phyloP scores from a whole-genome alignment of 805 yeast genomes.

The Candida berthetii region DNA sequence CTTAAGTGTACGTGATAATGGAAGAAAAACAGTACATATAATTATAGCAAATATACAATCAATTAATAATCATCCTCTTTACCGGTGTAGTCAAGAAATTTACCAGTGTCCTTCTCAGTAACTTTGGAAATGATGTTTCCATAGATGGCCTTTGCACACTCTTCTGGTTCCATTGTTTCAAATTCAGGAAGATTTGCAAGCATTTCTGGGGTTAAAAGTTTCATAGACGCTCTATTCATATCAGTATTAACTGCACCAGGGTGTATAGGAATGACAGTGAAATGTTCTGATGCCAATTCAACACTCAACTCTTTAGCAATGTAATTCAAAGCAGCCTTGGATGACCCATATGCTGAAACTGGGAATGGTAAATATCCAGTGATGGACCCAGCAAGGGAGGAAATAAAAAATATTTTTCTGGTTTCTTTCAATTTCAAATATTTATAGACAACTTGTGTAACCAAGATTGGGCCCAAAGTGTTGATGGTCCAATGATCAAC shows the following conservation, averaged over 20 bases:
- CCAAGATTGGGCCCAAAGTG: constrained; percentile 17
- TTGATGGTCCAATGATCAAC: constrained; percentile 5
- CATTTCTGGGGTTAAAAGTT: too few species aligned
- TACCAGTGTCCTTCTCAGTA: too few species aligned
- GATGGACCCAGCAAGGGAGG: constrained; percentile 17
- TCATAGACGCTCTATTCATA: too few species aligned
- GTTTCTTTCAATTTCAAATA: constrained; percentile 10
- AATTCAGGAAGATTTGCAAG: too few species aligned
- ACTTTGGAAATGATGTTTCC: too few species aligned
- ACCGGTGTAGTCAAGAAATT: too few species aligned
- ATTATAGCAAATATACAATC: too few species aligned
- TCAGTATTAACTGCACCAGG: constrained; percentile 9
- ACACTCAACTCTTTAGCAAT: constrained; percentile 9
- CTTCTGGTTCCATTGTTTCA: too few species aligned
- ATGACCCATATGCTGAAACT: constrained; percentile 17
- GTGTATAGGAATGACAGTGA: constrained; percentile 12
- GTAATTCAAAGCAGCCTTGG: constrained; percentile 26
- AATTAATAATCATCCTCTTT: too few species aligned
- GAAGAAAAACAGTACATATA: too few species aligned
- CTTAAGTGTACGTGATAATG: too few species aligned
- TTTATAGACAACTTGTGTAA: constrained; percentile 15
- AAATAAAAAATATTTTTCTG: constrained; percentile 15
- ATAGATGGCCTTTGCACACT: too few species aligned
- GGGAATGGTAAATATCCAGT: constrained; percentile 5
- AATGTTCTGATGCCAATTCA: constrained; percentile 11